Conservation (phyloP, 768 basidiomycete genomes). For the Suillus alpinus region DNA sequence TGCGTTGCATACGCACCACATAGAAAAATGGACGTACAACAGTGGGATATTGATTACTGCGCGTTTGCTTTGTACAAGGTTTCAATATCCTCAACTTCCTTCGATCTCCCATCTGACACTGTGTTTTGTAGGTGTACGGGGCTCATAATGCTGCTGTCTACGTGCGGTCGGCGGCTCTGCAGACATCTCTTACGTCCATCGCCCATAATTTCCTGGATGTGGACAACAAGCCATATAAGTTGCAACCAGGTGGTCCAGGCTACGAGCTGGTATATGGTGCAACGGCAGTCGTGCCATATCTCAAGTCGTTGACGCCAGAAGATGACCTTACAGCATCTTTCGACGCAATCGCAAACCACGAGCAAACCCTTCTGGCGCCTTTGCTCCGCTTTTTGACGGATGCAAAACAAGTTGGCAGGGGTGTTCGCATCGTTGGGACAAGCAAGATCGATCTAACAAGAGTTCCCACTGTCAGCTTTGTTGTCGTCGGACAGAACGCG, state of each 20-base stretch:
- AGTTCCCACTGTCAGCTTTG: constrained; percentile 71
- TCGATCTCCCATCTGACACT: neutral
- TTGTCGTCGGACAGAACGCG: constrained; percentile 56
- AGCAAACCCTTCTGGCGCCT: constrained; percentile 53
- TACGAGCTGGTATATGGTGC: constrained; percentile 68
- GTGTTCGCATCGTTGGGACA: constrained; percentile 67
- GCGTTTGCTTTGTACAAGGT: constrained; percentile 80
- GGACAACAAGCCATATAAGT: constrained; percentile 49
- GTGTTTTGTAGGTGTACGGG: constrained; percentile 60
- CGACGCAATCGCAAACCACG: constrained; percentile 56
- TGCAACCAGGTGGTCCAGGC: constrained; percentile 72
- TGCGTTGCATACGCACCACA: constrained; percentile 82
- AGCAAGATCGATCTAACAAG: constrained; percentile 41
- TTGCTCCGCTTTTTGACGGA: constrained; percentile 56
- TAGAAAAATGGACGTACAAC: constrained; percentile 64
- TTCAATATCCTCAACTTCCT: neutral
- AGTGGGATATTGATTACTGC: constrained; percentile 76
- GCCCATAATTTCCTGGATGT: constrained; percentile 69
- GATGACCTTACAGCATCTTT: constrained; percentile 51
- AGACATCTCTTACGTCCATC: constrained; percentile 52
- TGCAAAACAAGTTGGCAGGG: constrained; percentile 47
- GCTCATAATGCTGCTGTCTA: constrained; percentile 70
- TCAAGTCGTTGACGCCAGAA: constrained; percentile 54
- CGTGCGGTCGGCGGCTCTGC: constrained; percentile 47
- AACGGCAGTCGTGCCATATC: constrained; percentile 60